Percentiles rank a stretch among this genome's conserved stretches.
Evolutionary conservation across 495 filamentous ascomycete species (phyloP).

Genomic region (Penicillium coprophilum): DNA sequence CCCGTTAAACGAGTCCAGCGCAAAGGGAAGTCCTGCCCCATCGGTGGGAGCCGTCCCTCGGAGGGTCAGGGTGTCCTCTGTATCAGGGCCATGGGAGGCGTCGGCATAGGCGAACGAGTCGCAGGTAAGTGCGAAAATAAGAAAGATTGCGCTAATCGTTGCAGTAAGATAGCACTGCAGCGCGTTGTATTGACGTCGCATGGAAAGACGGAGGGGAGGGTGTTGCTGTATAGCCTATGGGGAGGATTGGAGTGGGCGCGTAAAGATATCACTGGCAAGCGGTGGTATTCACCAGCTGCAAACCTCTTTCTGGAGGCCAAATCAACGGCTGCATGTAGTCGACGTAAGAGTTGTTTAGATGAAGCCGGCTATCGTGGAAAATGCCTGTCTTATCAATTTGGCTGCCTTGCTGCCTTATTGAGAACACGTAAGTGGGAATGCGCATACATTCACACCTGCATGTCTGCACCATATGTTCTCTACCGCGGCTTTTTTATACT

Average conservation of each 20-base stretch:
- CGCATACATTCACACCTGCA: neutral
- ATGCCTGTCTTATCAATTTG: conserved; percentile 18
- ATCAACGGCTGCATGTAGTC: conserved; percentile 19
- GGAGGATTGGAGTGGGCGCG: neutral
- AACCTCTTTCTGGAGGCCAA: conserved; percentile 15
- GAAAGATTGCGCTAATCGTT: conserved; percentile 55
- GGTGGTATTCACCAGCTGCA: conserved; percentile 17
- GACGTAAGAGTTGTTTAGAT: conserved; percentile 3
- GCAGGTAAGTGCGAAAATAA: conserved; percentile 50
- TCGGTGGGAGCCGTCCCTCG: conserved; percentile 21
- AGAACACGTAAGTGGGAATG: neutral
- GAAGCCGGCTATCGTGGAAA: conserved; percentile 19
- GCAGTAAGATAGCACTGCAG: conserved; percentile 70
- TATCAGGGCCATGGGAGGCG: conserved; percentile 37
- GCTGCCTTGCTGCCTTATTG: conserved; percentile 1
- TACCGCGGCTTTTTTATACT: neutral
- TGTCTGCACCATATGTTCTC: neutral
- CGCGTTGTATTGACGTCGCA: conserved; percentile 61
- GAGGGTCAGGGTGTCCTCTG: conserved; percentile 46
- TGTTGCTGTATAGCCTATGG: conserved; percentile 18
- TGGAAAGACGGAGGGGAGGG: conserved; percentile 32
- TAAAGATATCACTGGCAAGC: conserved; percentile 7
- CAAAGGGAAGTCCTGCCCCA: conserved; percentile 27
- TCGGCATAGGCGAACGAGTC: conserved; percentile 58
- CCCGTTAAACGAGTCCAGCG: conserved; percentile 38